These are phyloP conservation scores for Lodderomyces beijingensis DNA, from an alignment of 1,139 yeast species.

Conservation along the genomic window DNA sequence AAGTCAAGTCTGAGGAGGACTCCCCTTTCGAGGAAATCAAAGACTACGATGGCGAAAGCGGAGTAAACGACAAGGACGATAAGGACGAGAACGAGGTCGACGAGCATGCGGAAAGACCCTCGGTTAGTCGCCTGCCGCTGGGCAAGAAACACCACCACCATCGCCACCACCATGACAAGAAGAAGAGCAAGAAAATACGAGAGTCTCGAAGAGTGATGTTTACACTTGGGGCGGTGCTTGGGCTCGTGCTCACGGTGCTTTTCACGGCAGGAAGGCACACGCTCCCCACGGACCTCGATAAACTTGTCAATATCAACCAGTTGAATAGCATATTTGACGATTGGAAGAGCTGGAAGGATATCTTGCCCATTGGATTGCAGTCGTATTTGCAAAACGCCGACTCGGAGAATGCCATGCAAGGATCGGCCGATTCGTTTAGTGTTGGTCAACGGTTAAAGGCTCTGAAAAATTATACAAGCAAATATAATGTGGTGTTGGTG, in stretches of 20 bases:
- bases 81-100: too few species aligned
- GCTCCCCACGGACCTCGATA: constrained; percentile 44
- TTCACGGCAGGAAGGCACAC: constrained; percentile 49
- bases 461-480: constrained; percentile 48
- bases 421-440: constrained; percentile 78
- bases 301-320: constrained; percentile 53
- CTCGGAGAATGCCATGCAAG: constrained; percentile 33
- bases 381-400: constrained; percentile 57
- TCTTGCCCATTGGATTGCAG: constrained; percentile 62
- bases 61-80: too few species aligned
- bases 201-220: constrained; percentile 48
- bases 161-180: constrained; percentile 6
- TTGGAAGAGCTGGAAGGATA: constrained; percentile 54
- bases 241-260: constrained; percentile 61
- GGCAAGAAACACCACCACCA: too few species aligned
- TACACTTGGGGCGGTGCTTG: constrained; percentile 61
- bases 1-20: too few species aligned
- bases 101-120: too few species aligned
- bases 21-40: too few species aligned
- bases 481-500: constrained; percentile 82
- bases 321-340: constrained; percentile 45
- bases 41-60: too few species aligned
- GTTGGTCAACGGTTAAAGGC: constrained; percentile 68
- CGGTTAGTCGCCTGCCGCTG: too few species aligned
- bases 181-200: constrained; percentile 18